Conservation (phyloP, 495 filamentous ascomycete genomes). For the Aspergillus ellipticus region DNA sequence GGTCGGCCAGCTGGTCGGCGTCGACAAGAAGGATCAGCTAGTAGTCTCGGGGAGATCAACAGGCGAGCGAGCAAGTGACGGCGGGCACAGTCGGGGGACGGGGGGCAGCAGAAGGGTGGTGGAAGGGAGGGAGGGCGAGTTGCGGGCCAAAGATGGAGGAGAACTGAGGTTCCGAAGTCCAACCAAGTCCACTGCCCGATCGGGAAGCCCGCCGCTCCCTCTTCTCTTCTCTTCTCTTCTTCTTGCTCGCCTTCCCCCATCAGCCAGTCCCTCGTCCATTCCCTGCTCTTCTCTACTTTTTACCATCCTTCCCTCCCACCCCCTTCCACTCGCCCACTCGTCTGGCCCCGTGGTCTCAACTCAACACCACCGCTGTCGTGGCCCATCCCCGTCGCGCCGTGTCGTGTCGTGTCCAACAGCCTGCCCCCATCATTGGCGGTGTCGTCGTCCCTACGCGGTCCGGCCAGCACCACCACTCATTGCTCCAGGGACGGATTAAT, state of each 20-base stretch:
- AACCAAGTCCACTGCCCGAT: conserved; percentile 15
- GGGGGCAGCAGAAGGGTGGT: conserved; percentile 2
- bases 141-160: conserved; percentile 6
- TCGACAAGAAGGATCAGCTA: conserved; percentile 3
- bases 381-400: no score
- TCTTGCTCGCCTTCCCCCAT: background rate
- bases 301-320: no score
- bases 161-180: conserved; percentile 6
- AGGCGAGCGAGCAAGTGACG: conserved; percentile 1
- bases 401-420: no score
- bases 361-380: no score
- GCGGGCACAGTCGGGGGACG: background rate
- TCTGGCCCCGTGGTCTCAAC: no score
- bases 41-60: conserved; percentile 7
- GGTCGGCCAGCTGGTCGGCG: background rate
- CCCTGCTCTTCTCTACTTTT: no score
- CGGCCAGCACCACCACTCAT: no score
- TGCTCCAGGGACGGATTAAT: no score
- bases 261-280: no score
- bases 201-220: conserved; percentile 13
- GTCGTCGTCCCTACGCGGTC: no score
- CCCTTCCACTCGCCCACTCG: no score
- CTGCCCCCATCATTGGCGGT: no score
- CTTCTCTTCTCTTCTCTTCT: background rate
- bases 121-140: background rate